These are phyloP conservation scores for Russula sp. DNA, from an alignment of 768 basidiomycete genomes.

Conservation along the genomic window DNA sequence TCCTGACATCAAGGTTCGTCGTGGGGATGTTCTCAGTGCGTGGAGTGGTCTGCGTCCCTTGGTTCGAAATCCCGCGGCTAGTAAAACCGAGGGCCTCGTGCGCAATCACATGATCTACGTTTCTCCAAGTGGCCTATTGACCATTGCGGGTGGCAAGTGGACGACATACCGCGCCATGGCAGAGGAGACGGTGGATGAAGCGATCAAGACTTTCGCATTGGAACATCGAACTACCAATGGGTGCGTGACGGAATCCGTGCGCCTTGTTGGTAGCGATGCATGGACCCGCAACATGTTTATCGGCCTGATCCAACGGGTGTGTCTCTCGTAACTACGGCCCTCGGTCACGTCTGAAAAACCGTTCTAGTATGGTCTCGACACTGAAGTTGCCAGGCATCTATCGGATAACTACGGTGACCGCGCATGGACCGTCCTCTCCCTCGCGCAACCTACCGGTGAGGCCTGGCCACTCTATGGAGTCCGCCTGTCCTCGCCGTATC, in stretches of 20 bases:
- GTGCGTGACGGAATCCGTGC: slow-evolving; percentile 74
- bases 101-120: slow-evolving; percentile 91
- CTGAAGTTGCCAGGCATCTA: slow-evolving; percentile 88
- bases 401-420: slow-evolving; percentile 94
- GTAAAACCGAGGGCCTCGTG: slow-evolving; percentile 80
- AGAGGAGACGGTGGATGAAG: slow-evolving; percentile 85
- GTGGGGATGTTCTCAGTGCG: slow-evolving; percentile 91
- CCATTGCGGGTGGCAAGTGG: slow-evolving; percentile 98
- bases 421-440: slow-evolving; percentile 87
- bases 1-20: slow-evolving; percentile 87
- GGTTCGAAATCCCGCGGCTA: slow-evolving; percentile 69
- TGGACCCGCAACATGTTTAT: slow-evolving; percentile 98
- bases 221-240: slow-evolving; percentile 44
- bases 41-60: slow-evolving; percentile 92
- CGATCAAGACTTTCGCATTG: slow-evolving; percentile 71
- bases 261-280: slow-evolving; percentile 85
- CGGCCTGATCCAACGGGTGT: slow-evolving; percentile 81
- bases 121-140: slow-evolving; percentile 72
- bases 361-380: slow-evolving; percentile 75
- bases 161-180: slow-evolving; percentile 97
- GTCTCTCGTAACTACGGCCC: slow-evolving; percentile 24
- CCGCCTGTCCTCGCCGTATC: slow-evolving; percentile 61
- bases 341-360: neutral
- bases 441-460: slow-evolving; percentile 68
- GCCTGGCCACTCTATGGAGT: slow-evolving; percentile 85